Conservation (phyloP, 805 yeast species). For the Starmerella apicola region DNA sequence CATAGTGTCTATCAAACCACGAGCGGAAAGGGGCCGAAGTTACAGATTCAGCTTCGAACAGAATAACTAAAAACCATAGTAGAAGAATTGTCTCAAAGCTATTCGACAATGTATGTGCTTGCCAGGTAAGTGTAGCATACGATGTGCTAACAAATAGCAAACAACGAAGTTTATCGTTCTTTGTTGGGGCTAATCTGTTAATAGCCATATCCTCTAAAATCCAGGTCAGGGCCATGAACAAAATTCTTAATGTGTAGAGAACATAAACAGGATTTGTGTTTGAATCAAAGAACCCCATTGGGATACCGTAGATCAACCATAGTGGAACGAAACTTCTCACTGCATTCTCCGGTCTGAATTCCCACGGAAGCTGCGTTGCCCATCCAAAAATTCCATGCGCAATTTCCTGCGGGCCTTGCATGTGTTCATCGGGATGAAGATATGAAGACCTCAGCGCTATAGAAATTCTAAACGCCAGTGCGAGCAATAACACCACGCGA, state of each 20-base stretch:
- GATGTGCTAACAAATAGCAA: constrained; percentile 38
- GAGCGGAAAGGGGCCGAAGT: constrained; percentile 12
- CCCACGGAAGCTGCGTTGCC: constrained; percentile 65
- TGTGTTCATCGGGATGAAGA: constrained; percentile 96
- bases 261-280: constrained; percentile 36
- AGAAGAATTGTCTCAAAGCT: constrained; percentile 52
- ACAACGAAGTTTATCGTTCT: constrained; percentile 34
- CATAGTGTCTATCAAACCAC: constrained; percentile 24
- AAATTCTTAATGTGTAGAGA: constrained; percentile 43
- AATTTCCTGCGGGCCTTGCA: constrained; percentile 75
- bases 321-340: constrained; percentile 64
- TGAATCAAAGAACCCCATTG: constrained; percentile 36
- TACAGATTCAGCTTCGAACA: constrained; percentile 29
- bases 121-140: constrained; percentile 66
- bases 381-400: constrained; percentile 34
- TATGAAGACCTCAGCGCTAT: constrained; percentile 65
- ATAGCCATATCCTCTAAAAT: constrained; percentile 32
- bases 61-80: constrained; percentile 38
- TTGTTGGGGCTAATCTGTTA: constrained; percentile 37
- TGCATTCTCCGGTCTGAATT: constrained; percentile 44
- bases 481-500: constrained; percentile 36
- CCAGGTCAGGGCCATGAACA: constrained; percentile 31
- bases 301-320: constrained; percentile 51
- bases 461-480: constrained; percentile 39
- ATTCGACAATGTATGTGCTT: constrained; percentile 83